Conservation (phyloP, 2,329 filamentous ascomycete species). For the Phyllosticta citrichinensis region DNA sequence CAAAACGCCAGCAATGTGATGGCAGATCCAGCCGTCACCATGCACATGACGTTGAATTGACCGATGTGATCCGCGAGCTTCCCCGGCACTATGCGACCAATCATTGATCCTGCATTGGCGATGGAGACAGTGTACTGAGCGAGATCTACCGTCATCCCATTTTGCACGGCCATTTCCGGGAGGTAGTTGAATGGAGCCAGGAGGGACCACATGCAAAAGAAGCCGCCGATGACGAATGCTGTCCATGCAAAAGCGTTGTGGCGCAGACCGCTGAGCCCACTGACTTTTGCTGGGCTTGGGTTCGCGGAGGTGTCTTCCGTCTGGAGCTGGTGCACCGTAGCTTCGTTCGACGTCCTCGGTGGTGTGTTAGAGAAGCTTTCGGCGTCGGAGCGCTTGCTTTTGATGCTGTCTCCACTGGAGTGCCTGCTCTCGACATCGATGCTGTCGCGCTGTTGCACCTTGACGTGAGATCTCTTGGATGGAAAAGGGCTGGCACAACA, state of each 20-base stretch:
- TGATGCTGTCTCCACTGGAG: background rate
- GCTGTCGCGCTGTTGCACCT: background rate
- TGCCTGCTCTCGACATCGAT: background rate
- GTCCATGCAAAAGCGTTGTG: background rate
- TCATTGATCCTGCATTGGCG: conserved; percentile 30
- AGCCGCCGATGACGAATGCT: conserved; percentile 11
- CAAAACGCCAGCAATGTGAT: conserved; percentile 38
- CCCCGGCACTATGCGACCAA: conserved; percentile 34
- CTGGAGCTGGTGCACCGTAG: background rate
- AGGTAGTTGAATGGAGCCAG: conserved; percentile 42
- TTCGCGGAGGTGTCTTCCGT: background rate
- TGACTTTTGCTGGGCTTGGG: background rate
- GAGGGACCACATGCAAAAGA: conserved; percentile 30
- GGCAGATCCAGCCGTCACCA: conserved; percentile 36
- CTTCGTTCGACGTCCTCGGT: background rate
- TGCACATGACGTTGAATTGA: conserved; percentile 26
- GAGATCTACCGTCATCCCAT: conserved; percentile 43
- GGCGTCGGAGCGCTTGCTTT: background rate
- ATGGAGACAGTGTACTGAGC: conserved; percentile 35
- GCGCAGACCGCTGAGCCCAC: background rate
- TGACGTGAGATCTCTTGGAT: background rate
- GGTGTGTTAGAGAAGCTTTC: background rate
- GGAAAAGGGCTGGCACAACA: conserved; percentile 6
- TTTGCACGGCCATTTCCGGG: conserved; percentile 45
- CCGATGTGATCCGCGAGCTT: conserved; percentile 34